A percentile compares a stretch with the other conserved stretches of the same genome.
Conservation (phyloP, 2,329 filamentous ascomycete species). For the Ceratocystis variospora region DNA sequence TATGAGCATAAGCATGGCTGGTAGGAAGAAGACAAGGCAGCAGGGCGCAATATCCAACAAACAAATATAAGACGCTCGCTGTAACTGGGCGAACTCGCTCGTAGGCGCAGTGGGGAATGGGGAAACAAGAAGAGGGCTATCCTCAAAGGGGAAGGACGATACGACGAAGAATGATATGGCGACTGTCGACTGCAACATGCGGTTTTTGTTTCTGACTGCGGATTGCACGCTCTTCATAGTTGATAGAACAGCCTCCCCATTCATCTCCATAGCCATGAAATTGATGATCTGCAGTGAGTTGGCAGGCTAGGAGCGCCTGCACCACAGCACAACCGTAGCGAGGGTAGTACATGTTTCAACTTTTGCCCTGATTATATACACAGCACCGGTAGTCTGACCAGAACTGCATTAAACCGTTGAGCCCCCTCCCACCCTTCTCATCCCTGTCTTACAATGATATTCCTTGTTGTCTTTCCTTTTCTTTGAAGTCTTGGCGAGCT, state of each 20-base stretch:
- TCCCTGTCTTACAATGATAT: too few relatives aligned
- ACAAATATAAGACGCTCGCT: neutral
- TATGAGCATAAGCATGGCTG: too few relatives aligned
- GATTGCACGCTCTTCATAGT: too few relatives aligned
- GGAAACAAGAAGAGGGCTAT: neutral
- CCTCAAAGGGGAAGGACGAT: neutral
- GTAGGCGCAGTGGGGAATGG: neutral
- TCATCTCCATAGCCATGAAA: too few relatives aligned
- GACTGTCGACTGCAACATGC: neutral
- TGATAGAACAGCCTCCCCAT: too few relatives aligned
- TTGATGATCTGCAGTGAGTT: neutral
- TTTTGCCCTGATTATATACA: neutral
- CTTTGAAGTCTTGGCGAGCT: too few relatives aligned
- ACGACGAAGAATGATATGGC: neutral
- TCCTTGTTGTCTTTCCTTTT: too few relatives aligned
- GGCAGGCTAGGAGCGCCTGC: neutral
- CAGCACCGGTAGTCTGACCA: neutral
- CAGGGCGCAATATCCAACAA: neutral
- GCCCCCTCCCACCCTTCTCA: too few relatives aligned
- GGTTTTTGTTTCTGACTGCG: neutral
- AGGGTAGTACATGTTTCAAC: too few relatives aligned
- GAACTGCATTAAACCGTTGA: neutral
- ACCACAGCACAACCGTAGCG: too few relatives aligned
- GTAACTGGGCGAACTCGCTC: neutral
- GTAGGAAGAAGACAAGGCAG: neutral